phyloP scores from a whole-genome alignment of 441 rosid genomes.

The Erodium texanum region DNA sequence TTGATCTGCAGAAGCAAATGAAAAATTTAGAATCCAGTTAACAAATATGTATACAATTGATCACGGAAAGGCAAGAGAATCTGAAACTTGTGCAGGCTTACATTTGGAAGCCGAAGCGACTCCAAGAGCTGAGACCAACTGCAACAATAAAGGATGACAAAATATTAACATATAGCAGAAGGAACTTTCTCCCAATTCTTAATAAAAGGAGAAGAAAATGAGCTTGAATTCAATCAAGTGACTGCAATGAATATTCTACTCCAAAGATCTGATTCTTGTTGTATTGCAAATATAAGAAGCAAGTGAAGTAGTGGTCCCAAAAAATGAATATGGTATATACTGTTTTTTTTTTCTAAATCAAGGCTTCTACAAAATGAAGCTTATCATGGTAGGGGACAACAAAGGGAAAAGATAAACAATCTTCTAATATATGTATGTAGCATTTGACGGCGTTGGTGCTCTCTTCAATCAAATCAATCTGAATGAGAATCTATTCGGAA shows the following conservation, averaged over 20 bases:
- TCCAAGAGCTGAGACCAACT: constrained; percentile 93
- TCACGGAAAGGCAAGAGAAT: not conserved
- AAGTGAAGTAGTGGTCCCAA: constrained; percentile 30
- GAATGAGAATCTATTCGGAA: constrained; percentile 23
- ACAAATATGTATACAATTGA: not conserved
- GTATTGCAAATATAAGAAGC: too few species aligned
- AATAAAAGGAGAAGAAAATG: not conserved
- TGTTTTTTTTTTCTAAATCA: constrained; percentile 22
- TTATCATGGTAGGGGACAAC: constrained; percentile 25
- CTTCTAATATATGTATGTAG: constrained; percentile 18
- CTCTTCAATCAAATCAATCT: constrained; percentile 26
- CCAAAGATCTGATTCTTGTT: too few species aligned
- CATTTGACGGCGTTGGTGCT: constrained; percentile 23
- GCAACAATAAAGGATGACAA: constrained; percentile 28
- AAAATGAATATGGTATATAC: constrained; percentile 22
- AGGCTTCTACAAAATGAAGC: constrained; percentile 14
- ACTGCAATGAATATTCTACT: constrained; percentile 24
- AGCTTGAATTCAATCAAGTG: constrained; percentile 1
- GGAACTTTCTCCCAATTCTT: constrained; percentile 5
- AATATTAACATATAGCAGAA: not conserved
- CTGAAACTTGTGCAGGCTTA: constrained; percentile 28
- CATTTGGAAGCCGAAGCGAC: constrained; percentile 82
- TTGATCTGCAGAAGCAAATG: constrained; percentile 48
- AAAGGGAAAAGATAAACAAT: constrained; percentile 19
- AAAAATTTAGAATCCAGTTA: not conserved